Evolutionary conservation across 2,329 filamentous ascomycete species (phyloP).

Genomic region (Trichoderma sp.): DNA sequence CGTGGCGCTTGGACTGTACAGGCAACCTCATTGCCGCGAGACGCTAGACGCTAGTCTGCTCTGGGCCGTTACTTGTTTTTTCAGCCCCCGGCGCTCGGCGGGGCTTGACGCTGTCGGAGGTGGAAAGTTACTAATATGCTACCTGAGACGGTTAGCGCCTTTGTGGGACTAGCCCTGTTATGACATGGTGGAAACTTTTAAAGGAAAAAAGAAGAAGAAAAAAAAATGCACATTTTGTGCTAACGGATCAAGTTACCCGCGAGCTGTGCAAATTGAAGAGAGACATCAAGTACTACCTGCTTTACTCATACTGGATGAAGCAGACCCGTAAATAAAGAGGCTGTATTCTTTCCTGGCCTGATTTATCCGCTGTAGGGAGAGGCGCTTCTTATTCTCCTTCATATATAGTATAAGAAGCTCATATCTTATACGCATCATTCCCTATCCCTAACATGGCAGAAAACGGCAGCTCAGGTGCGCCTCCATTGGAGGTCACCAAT

Average conservation of each 20-base stretch:
- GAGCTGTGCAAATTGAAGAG: constrained; percentile 1
- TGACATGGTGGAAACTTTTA: neutral
- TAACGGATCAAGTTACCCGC: constrained; percentile 1
- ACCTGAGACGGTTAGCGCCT: neutral
- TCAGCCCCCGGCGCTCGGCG: neutral
- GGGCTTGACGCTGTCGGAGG: neutral
- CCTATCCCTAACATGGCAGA: constrained; percentile 29
- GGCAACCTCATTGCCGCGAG: constrained; percentile 18
- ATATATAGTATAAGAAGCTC: neutral
- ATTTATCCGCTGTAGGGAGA: neutral
- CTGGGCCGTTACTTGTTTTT: constrained; percentile 13
- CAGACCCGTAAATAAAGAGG: neutral
- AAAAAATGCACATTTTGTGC: neutral
- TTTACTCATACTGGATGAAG: neutral
- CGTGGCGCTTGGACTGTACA: constrained; percentile 23
- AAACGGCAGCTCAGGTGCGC: constrained; percentile 37
- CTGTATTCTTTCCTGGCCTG: neutral
- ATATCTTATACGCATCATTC: neutral
- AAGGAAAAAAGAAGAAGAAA: neutral
- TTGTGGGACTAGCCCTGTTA: neutral
- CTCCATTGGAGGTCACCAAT: constrained; percentile 64
- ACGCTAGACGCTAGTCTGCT: constrained; percentile 21
- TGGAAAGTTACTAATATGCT: neutral
- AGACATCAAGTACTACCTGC: neutral
- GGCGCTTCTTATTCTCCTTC: neutral